Evolutionary conservation across 805 yeast genomes (phyloP), one percentile per base, ranked within the genome.

Genomic region (Candida broadrunensis): DNA sequence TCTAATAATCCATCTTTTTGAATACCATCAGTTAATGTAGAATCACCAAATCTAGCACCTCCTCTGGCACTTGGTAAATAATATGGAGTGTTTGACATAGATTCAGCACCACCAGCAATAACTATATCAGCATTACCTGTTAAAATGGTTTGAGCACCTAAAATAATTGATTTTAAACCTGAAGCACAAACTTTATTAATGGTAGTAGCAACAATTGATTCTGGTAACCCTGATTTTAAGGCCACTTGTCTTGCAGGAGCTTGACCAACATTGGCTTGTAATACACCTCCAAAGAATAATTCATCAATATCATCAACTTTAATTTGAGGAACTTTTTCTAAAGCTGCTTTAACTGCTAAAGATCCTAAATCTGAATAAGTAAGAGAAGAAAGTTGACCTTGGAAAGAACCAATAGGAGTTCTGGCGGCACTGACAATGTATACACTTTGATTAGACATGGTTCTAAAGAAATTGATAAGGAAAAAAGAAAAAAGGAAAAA

Each of bases 211-310:
- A 88, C 85, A 40, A 88, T 81, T 46, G 79, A 72, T 50, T 84
- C 81, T 37, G 88, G 80, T 39, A 93, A 75, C 13, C 98, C 98
- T 15, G 98, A 85, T 57, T 82, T 84, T 50, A 91, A 58, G 13
- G 96, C 97, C 42, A 91, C 98, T 71, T 91, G 99, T 70, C 98
- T 84, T 26, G 99, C 99, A 33, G 99, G 98, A 44, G 91, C 89
- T 71, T 91, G 99, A 47, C 99, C 98, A 45, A 87, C 83, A 56
- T 88, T 88, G 48, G 97, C 98, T 58, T 86, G 87, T 57, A 88
- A 67, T 37, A 89, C 99, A 57, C 88, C 86, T 57, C 99, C 99
- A 62, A 89, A 89, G 57, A 85, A 77, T 60, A 91, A 81, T 67
- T 91, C 98, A 49, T 90, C 96, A 41, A 87, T 93, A 49, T 77